Percentiles rank a stretch among this genome's conserved stretches.
Evolutionary conservation across 1,284 basidiomycete species (phyloP).

Genomic region (Ustilago vetiveriae): DNA sequence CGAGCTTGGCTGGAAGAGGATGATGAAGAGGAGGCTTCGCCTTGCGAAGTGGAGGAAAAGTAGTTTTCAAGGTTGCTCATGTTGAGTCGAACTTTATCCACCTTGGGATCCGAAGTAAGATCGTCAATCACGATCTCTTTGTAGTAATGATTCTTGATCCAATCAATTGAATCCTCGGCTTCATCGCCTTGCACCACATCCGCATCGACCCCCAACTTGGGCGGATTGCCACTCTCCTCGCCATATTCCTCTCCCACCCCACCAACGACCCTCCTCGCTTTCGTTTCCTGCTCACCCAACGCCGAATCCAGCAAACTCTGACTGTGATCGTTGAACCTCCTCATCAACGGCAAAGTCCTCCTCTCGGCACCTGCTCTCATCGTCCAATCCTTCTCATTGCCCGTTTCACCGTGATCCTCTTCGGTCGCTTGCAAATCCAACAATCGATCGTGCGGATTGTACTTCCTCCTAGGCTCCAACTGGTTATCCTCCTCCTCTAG

Average conservation of each 20-base stretch:
- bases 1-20: no score
- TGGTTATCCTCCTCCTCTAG: constrained; percentile 93
- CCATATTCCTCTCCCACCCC: constrained; percentile 62
- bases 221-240: no score
- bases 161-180: constrained; percentile 35
- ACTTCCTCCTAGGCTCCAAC: constrained; percentile 79
- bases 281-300: constrained; percentile 56
- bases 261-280: constrained; percentile 51
- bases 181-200: neutral
- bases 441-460: constrained; percentile 78
- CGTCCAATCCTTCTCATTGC: constrained; percentile 87
- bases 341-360: constrained; percentile 87
- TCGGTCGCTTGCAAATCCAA: constrained; percentile 87
- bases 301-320: constrained; percentile 79
- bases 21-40: no score
- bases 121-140: constrained; percentile 86
- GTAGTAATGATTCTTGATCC: constrained; percentile 69
- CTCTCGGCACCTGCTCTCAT: constrained; percentile 94
- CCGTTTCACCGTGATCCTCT: constrained; percentile 91
- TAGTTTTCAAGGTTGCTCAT: constrained; percentile 70
- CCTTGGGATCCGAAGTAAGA: constrained; percentile 75
- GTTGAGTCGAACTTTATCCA: constrained; percentile 79
- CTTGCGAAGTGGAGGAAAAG: constrained; percentile 9
- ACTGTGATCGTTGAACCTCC: constrained; percentile 97
- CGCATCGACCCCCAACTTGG: no score